Evolutionary conservation across 306 rosid species (phyloP).

Genomic region (Citrullus colocynthis): DNA sequence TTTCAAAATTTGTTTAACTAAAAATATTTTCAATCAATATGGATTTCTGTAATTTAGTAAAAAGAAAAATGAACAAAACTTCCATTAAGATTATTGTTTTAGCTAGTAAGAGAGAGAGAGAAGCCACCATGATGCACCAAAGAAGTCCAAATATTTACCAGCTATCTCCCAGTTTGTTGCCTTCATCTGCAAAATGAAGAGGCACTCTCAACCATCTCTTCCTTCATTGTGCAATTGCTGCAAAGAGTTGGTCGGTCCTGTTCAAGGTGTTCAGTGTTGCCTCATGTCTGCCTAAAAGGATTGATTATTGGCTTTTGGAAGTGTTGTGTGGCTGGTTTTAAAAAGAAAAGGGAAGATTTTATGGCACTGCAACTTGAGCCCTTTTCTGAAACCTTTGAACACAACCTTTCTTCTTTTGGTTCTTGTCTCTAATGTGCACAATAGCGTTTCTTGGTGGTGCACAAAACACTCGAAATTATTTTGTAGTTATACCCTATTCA

Average conservation of each 20-base stretch:
- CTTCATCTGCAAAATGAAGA: neutral
- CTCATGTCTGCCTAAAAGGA: too few species aligned
- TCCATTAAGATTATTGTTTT: neutral
- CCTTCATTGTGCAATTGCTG: neutral
- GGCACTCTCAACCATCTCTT: neutral
- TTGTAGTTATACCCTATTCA: too few species aligned
- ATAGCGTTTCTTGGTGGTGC: neutral
- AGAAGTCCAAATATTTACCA: neutral
- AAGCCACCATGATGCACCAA: neutral
- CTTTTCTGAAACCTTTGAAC: too few species aligned
- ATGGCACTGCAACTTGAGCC: neutral
- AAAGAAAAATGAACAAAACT: neutral
- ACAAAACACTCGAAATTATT: neutral
- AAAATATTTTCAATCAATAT: neutral
- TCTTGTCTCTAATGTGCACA: neutral
- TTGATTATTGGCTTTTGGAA: too few species aligned
- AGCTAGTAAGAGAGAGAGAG: neutral
- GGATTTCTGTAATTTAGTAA: neutral
- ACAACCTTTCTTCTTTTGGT: neutral
- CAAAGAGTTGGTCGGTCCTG: neutral
- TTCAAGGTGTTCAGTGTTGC: neutral
- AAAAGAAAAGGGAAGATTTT: too few species aligned
- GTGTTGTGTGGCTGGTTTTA: too few species aligned
- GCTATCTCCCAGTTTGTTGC: neutral
- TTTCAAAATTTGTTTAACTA: neutral